Evolutionary conservation across 352 stramenopile genomes (phyloP).

Genomic region (Halophytophthora polymorphica): DNA sequence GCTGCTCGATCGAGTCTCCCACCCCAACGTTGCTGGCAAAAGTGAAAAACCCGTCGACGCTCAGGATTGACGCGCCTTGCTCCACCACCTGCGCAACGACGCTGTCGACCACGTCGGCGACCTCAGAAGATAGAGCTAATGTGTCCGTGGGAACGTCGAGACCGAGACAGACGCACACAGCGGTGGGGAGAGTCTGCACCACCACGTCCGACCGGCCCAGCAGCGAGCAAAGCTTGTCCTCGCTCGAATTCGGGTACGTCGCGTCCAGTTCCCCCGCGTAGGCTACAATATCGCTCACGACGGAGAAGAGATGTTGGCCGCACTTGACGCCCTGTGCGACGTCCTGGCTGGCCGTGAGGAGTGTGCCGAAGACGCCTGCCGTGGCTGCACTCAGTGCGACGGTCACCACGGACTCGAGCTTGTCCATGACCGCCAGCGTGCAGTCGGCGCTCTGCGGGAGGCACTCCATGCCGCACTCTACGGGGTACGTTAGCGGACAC

Average conservation of each 20-base stretch:
- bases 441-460: constrained; percentile 66
- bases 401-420: constrained; percentile 42
- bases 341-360: constrained; percentile 32
- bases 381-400: constrained; percentile 50
- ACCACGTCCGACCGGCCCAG: constrained; percentile 56
- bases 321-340: constrained; percentile 53
- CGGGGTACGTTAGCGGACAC: constrained; percentile 67
- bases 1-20: constrained; percentile 15
- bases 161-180: constrained; percentile 46
- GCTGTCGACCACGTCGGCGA: constrained; percentile 30
- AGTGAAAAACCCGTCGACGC: constrained; percentile 28
- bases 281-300: constrained; percentile 32
- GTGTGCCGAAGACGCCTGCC: constrained; percentile 46
- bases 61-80: constrained; percentile 30
- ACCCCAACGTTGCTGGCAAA: constrained; percentile 20
- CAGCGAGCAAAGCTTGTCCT: constrained; percentile 42
- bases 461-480: constrained; percentile 70
- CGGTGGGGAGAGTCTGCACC: constrained; percentile 41
- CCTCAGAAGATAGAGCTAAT: constrained; percentile 29
- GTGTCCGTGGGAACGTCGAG: constrained; percentile 25
- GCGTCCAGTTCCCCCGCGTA: constrained; percentile 33
- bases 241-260: constrained; percentile 38
- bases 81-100: constrained; percentile 31
- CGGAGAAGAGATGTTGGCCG: constrained; percentile 39
- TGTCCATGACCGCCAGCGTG: constrained; percentile 36